Base-by-base conservation (phyloP, 768 basidiomycete genomes). In the Kwoniella heveanensis region DNA sequence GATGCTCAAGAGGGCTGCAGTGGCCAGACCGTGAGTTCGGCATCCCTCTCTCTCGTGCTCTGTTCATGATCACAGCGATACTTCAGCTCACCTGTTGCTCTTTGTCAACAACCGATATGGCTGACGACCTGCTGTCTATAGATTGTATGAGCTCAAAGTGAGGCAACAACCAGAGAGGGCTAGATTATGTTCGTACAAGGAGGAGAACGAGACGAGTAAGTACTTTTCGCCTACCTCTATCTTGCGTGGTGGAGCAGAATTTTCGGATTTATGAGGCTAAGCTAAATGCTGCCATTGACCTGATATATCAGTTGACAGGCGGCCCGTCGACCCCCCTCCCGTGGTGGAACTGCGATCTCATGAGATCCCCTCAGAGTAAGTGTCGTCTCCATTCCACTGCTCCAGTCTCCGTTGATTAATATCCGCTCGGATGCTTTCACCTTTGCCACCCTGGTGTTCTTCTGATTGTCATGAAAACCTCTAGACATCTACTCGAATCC, bases 191-290 rank as follows among this genome's bases (percentile, higher is more conserved):
- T 76, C 73, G 1, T 80, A 76, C 71, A 80, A 80, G 60, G 80
- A 80, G 66, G 80, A 77, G 60, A 80, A 80, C 52, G 80, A 79
- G 30, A 80, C 80, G 9, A 79, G 79, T 80, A 32, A 63, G 79
- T 76, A 22, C 15, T 12, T 1, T 13, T 30, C 39, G 0, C n/a
- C n/a, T n/a, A 15, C 60, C 17, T 12, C 10, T 32, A n/a, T n/a
- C n/a, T n/a, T n/a, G n/a, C n/a, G n/a, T n/a, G n/a, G n/a, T n/a
- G n/a, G n/a, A n/a, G n/a, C n/a, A n/a, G n/a, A n/a, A n/a, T n/a
- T n/a, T n/a, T n/a, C n/a, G n/a, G n/a, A n/a, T n/a, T n/a, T n/a
- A n/a, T n/a, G n/a, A n/a, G n/a, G n/a, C n/a, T n/a, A n/a, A n/a
- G n/a, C n/a, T n/a, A n/a, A n/a, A n/a, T n/a, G n/a, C n/a, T n/a